Percentiles rank a stretch among this genome's conserved stretches.
Evolutionary conservation across 2,329 filamentous ascomycete species (phyloP).

Genomic region (Botrytis cinerea): DNA sequence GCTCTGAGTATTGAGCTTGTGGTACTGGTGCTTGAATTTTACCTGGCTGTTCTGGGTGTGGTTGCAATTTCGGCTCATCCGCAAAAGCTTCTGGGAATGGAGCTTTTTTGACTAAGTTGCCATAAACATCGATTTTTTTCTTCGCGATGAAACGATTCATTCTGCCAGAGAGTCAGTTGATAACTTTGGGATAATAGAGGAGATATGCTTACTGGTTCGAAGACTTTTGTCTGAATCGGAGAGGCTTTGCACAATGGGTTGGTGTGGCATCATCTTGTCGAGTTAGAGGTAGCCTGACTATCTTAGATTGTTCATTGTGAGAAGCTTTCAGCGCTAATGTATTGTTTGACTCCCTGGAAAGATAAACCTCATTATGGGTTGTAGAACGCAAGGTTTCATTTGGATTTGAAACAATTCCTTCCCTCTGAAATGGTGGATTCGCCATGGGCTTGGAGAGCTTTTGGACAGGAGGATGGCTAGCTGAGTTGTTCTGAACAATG

Average conservation of each 20-base stretch:
- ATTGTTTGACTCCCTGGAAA: neutral
- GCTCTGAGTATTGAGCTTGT: neutral
- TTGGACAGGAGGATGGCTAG: neutral
- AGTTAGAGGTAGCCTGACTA: neutral
- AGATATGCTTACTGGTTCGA: neutral
- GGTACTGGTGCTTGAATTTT: neutral
- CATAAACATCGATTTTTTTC: slow-evolving; percentile 3
- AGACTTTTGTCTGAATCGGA: neutral
- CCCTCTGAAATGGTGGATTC: neutral
- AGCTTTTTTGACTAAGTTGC: neutral
- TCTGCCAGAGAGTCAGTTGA: neutral
- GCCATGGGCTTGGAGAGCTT: neutral
- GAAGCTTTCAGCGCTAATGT: neutral
- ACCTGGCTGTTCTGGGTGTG: neutral
- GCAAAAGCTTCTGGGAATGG: slow-evolving; percentile 11
- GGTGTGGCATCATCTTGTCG: neutral
- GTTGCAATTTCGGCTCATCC: neutral
- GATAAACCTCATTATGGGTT: neutral
- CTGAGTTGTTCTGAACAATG: neutral
- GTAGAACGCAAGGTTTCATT: too few species aligned
- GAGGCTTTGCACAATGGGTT: neutral
- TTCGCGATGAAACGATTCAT: neutral
- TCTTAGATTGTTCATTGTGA: neutral
- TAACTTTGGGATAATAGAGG: neutral
- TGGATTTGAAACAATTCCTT: neutral